Evolutionary conservation across 768 basidiomycete genomes (phyloP), one percentile per base, ranked within the genome.

Genomic region (Psilocybe azurescens): DNA sequence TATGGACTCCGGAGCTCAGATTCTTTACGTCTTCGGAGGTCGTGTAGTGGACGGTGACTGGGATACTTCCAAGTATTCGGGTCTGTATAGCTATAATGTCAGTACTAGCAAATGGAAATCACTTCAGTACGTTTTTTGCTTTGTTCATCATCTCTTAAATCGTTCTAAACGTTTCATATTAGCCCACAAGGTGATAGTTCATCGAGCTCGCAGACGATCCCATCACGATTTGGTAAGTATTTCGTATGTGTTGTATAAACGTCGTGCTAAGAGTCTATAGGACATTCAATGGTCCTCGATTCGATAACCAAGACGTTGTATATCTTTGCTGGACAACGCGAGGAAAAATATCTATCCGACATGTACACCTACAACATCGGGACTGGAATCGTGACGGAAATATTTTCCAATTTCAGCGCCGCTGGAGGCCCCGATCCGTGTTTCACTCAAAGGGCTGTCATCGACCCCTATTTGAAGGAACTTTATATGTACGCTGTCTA

Each of bases 201-300:
- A 3, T 65, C 69, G 54, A 55, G 73, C 3, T 73, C 77, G 0
- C 80, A 81, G 53, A 73, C 76, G 1, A 85, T 91, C 20, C 81
- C 88, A 1, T 77, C 86, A 9, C 88, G 90, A 18, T 90, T 80
- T 61, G 90, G 88, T 86, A 67, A 55, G 77, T 44, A 39, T 51
- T 32, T 30, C 46, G 57, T 20, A 57, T 18, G 38, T 47, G 20
- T 51, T 30, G 46, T 29, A 7, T 39, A 47, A 44, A 29, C 29
- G 32, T 53, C 20, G 49, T 41, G 5, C 18, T 46, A 30, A 49
- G 20, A 3, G 4, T 24, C 41, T n/a, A 2, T 18, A 89, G 90
- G 91, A 0, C 92, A 94, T 74, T 91, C 91, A 3, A 94, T 94
- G 92, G 83, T 93, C 3, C 78, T 93, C 18, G 91, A 93, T 57